Conservation (phyloP, 148 eudicot genomes). For the Fagopyrum tataricum region DNA sequence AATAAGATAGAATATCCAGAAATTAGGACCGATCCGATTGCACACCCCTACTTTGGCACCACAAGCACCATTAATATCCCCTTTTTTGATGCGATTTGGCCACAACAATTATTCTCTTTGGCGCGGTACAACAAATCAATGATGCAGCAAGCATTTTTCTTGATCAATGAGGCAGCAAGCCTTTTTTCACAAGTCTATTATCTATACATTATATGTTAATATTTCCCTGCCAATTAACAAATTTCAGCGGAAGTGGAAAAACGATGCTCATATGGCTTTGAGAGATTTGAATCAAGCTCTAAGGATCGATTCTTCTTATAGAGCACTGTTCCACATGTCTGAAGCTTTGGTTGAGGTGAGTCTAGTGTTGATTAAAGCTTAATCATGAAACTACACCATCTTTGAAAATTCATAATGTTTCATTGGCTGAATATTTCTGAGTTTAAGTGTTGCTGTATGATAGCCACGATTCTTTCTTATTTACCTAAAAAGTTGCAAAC, state of each 20-base stretch:
- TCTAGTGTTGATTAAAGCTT: neutral
- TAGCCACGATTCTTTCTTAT: neutral
- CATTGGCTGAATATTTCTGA: neutral
- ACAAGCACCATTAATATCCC: too few species aligned
- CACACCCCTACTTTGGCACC: too few species aligned
- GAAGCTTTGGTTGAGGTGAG: conserved; percentile 69
- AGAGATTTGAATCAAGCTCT: conserved; percentile 78
- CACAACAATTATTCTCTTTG: too few species aligned
- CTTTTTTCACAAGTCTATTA: too few species aligned
- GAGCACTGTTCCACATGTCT: conserved; percentile 55
- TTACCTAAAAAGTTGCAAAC: neutral
- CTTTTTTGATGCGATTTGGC: too few species aligned
- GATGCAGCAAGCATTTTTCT: too few species aligned
- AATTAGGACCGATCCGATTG: too few species aligned
- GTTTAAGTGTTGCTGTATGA: neutral
- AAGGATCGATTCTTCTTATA: conserved; percentile 58
- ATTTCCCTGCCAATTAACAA: neutral
- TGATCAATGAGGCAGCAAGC: too few species aligned
- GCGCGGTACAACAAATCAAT: too few species aligned
- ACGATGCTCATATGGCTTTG: conserved; percentile 79
- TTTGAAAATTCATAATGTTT: neutral
- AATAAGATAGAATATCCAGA: too few species aligned
- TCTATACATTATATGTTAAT: neutral
- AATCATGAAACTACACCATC: neutral
- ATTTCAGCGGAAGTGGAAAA: conserved; percentile 85